These are phyloP conservation scores for Lasiosphaeria miniovina DNA, from an alignment of 495 filamentous ascomycete genomes.

Conservation along the genomic window DNA sequence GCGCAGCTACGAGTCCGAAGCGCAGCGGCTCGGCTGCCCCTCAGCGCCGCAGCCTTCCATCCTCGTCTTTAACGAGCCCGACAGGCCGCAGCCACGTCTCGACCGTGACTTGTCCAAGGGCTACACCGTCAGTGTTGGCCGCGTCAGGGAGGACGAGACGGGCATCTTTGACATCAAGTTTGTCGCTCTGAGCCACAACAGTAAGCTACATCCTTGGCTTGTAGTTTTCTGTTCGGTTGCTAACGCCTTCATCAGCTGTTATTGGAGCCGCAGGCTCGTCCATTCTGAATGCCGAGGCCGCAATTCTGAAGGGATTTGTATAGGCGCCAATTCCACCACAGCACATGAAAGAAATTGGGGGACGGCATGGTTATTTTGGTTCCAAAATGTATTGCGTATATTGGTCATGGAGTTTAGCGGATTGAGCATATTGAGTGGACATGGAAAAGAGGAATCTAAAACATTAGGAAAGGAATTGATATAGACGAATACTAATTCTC, in stretches of 20 bases:
- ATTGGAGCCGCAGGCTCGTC: conserved; percentile 94
- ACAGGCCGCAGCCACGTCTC: conserved; percentile 80
- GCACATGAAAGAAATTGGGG: conserved; percentile 1
- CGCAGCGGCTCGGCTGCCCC: conserved; percentile 68
- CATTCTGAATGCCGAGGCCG: conserved; percentile 91
- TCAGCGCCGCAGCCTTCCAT: conserved; percentile 74
- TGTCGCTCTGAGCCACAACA: conserved; percentile 80
- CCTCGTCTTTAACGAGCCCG: conserved; percentile 72
- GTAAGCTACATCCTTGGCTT: conserved; percentile 42
- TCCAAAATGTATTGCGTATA: no score
- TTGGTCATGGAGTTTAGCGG: no score
- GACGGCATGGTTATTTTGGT: no score
- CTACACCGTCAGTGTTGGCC: conserved; percentile 79
- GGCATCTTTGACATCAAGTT: conserved; percentile 82
- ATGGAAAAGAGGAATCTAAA: no score
- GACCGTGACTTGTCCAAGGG: conserved; percentile 72
- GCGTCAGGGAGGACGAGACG: conserved; percentile 68
- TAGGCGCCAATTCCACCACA: conserved; percentile 34
- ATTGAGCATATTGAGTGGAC: no score
- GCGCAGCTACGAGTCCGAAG: conserved; percentile 70
- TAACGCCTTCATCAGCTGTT: conserved; percentile 53
- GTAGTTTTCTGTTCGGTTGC: neutral
- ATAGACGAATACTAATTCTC: no score
- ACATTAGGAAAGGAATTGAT: no score
- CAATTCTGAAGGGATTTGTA: conserved; percentile 82